Percentiles rank a stretch among this genome's conserved stretches.
Conservation (phyloP, 108 stramenopile species). For the Fistulifera solaris region DNA sequence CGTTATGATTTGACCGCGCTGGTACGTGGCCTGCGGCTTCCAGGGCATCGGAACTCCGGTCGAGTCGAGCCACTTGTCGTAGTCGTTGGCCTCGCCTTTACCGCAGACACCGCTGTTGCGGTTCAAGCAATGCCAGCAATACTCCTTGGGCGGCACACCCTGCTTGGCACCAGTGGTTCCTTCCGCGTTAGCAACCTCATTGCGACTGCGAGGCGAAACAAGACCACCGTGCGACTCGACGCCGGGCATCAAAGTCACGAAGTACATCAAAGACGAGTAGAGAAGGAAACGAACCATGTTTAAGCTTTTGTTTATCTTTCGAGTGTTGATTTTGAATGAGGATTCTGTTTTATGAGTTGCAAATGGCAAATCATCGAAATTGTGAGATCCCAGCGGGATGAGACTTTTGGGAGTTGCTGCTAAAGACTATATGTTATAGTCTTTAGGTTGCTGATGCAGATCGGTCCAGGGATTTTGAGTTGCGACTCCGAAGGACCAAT, state of each 20-base stretch:
- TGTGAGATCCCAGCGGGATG: no score
- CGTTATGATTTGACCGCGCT: conserved; percentile 22
- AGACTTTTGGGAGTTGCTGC: no score
- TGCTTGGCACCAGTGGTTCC: conserved; percentile 14
- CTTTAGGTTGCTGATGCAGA: no score
- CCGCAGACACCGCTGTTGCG: no score
- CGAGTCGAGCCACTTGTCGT: conserved; percentile 23
- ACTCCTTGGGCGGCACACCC: background rate
- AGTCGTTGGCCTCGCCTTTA: conserved; percentile 11
- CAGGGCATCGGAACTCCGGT: conserved; percentile 19
- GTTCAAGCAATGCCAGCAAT: conserved; percentile 7
- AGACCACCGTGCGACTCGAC: conserved; percentile 30
- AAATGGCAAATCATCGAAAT: no score
- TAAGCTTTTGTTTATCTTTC: no score
- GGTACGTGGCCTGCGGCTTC: conserved; percentile 28
- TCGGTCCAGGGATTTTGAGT: no score
- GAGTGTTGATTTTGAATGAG: no score
- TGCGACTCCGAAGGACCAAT: no score
- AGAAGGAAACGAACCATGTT: background rate
- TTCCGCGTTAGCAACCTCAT: conserved; percentile 22
- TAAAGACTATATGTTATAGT: no score
- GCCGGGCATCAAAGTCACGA: no score
- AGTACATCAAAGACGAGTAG: background rate
- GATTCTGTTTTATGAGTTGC: no score
- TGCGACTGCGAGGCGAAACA: conserved; percentile 24